Base-by-base conservation (phyloP, 257 asterid species). In the Thymus quinquecostatus region DNA sequence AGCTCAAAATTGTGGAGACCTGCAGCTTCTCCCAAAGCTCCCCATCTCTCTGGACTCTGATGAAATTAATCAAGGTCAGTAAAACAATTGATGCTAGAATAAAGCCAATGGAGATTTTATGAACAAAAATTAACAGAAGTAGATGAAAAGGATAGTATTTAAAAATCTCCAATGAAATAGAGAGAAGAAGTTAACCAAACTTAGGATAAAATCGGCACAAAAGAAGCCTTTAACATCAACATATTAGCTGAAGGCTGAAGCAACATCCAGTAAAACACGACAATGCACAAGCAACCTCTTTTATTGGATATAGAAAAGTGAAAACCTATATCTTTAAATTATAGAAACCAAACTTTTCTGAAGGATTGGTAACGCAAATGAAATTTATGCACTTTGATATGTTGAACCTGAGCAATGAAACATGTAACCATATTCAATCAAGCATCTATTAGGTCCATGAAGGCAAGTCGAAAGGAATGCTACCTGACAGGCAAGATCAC, bases 401-500 rank as follows among this genome's bases (percentile, higher is more conserved):
- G 48, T 72, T 69, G 48, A 36, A 55, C 38, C 21, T 10, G 1
- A 62, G 36, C 10, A 62, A 60, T 56, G 11, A 13, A 57, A 28
- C 44, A 67, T 47, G 48, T 30, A 12, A 45, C 33, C 58, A 68
- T 36, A 48, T 53, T 62, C 64, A 71, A 69, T 29, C 36, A 57
- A 76, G 60, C n/a, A 68, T 68, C 64, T 61, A 66, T 13, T 40
- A 62, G 67, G 67, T 14, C 50, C 29, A 34, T 11, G 55, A 45
- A 33, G 54, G 21, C 38, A 71, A 40, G 70, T 55, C 70, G 59
- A 21, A 67, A 73, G 55, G 64, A 58, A 66, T 29, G 61, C 47
- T 68, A 93, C 98, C 96, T 93, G 98, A 76, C 98, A 91, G 63
- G 98, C 96, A 68, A 93, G 97, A 83, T 89, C 97, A 49, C 95